phyloP scores from a whole-genome alignment of 2,329 filamentous ascomycete genomes.

The Epichloe sibirici region DNA sequence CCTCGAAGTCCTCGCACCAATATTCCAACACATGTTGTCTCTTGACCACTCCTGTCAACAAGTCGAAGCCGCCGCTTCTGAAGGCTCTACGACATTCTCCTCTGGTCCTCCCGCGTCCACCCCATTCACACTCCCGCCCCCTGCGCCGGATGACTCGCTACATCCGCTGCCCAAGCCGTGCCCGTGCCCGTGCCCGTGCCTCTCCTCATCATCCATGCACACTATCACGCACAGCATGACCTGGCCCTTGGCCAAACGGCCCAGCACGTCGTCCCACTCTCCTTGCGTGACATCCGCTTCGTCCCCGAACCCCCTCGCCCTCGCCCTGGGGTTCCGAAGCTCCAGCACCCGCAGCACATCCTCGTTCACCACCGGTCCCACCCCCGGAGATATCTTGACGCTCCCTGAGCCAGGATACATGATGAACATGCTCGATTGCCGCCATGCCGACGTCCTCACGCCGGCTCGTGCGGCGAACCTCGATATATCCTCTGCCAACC shows the following conservation, averaged over 20 bases:
- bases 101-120: no score
- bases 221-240: not conserved
- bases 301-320: slow-evolving; percentile 8
- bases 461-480: not conserved
- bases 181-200: no score
- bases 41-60: no score
- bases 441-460: not conserved
- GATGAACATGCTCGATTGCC: not conserved
- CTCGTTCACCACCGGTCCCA: not conserved
- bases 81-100: no score
- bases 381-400: not conserved
- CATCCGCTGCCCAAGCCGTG: not conserved
- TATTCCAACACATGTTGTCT: no score
- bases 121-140: not conserved
- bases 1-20: no score
- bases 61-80: no score
- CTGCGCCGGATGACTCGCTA: not conserved
- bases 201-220: not conserved
- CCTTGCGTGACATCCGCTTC: slow-evolving; percentile 4
- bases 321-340: slow-evolving; percentile 2
- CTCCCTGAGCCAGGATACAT: not conserved
- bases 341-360: not conserved
- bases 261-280: slow-evolving; percentile 14
- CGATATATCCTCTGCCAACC: not conserved
- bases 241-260: not conserved